Conservation (phyloP, 2,329 filamentous ascomycete species). For the Fusarium multiceps region DNA sequence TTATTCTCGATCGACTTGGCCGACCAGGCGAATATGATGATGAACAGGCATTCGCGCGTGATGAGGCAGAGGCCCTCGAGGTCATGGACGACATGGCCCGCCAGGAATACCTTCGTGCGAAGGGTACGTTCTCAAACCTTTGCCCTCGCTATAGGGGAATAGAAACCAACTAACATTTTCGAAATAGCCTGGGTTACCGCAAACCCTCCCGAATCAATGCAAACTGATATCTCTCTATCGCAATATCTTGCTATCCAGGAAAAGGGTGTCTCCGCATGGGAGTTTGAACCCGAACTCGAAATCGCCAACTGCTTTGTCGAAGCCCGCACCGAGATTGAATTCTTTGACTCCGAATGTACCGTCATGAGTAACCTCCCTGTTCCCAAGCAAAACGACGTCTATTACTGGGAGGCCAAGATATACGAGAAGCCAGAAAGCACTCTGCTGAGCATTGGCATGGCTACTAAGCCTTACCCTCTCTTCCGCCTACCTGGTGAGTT, state of each 20-base stretch:
- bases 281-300: slow-evolving; percentile 98
- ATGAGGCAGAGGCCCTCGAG: slow-evolving; percentile 95
- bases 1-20: slow-evolving; percentile 92
- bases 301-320: slow-evolving; percentile 99
- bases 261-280: slow-evolving; percentile 99
- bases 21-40: slow-evolving; percentile 97
- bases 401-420: slow-evolving; percentile 99
- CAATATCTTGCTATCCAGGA: slow-evolving; percentile 99
- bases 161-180: slow-evolving; percentile 26
- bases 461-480: slow-evolving; percentile 95
- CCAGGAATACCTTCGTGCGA: slow-evolving; percentile 91
- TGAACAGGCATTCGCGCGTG: slow-evolving; percentile 91
- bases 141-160: background rate
- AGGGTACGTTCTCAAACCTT: slow-evolving; percentile 70
- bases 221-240: slow-evolving; percentile 96
- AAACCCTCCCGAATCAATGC: slow-evolving; percentile 93
- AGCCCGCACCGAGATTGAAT: slow-evolving; percentile 95
- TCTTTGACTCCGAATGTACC: slow-evolving; percentile 97
- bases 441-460: slow-evolving; percentile 89
- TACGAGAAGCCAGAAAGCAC: slow-evolving; percentile 96
- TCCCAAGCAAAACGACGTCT: slow-evolving; percentile 98
- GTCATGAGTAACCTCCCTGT: slow-evolving; percentile 97
- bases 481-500: slow-evolving; percentile 89
- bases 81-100: slow-evolving; percentile 93
- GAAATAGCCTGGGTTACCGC: slow-evolving; percentile 86